Evolutionary conservation across 2,329 filamentous ascomycete genomes (phyloP).

Genomic region (Ophiosphaerella korrae): DNA sequence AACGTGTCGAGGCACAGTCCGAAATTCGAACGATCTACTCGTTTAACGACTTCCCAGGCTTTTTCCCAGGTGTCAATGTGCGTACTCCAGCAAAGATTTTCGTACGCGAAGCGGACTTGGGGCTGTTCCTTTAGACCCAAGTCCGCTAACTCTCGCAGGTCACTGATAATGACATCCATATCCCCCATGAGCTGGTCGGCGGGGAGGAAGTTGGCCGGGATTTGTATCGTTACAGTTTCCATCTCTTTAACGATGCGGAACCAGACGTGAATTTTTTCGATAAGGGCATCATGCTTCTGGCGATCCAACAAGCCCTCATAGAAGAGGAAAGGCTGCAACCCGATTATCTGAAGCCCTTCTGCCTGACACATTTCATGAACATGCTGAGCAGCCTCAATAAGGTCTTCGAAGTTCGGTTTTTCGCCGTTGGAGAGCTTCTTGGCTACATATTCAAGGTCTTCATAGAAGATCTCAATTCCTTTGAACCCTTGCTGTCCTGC

Average conservation of each 20-base stretch:
- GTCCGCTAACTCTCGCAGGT: not conserved
- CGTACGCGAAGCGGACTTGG: constrained; percentile 3
- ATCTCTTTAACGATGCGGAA: constrained; percentile 7
- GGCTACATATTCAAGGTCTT: constrained; percentile 6
- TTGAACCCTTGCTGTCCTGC: constrained; percentile 2
- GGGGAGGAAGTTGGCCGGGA: constrained; percentile 8
- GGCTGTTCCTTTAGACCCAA: not conserved
- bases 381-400: constrained; percentile 1
- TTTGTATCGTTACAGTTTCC: constrained; percentile 6
- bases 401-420: not conserved
- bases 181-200: constrained; percentile 4
- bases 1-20: constrained; percentile 9
- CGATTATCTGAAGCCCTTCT: constrained; percentile 3
- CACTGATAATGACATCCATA: constrained; percentile 4
- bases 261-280: constrained; percentile 7
- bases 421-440: constrained; percentile 2
- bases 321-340: constrained; percentile 7
- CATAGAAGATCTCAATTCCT: constrained; percentile 10
- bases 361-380: not conserved
- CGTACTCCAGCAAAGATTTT: constrained; percentile 7
- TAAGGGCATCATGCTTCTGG: constrained; percentile 5
- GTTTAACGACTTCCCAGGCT: constrained; percentile 1
- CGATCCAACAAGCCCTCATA: constrained; percentile 9
- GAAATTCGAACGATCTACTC: constrained; percentile 5
- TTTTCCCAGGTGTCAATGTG: constrained; percentile 9